These are phyloP conservation scores for Prunus salicina DNA, from an alignment of 306 rosid genomes.

Conservation along the genomic window DNA sequence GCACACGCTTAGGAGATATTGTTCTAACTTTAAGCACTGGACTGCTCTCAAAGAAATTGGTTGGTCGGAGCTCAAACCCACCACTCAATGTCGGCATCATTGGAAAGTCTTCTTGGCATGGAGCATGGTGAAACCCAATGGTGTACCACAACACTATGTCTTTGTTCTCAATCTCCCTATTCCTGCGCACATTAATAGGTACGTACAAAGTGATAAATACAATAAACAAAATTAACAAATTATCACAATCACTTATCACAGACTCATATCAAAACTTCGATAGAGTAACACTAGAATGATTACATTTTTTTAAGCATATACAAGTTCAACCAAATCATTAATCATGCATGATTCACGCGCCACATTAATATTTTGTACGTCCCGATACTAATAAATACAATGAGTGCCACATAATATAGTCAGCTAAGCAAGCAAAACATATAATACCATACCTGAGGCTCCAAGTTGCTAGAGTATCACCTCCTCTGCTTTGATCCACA, in stretches of 20 bases:
- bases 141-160: slow-evolving; percentile 47
- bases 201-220: neutral
- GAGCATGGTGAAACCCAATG: slow-evolving; percentile 56
- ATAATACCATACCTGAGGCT: slow-evolving; percentile 23
- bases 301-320: neutral
- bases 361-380: no score
- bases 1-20: slow-evolving; percentile 20
- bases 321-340: neutral
- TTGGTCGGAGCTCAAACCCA: slow-evolving; percentile 54
- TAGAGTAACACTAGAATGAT: no score
- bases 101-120: slow-evolving; percentile 65
- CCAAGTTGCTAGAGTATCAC: slow-evolving; percentile 53
- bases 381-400: no score
- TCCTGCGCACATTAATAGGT: neutral
- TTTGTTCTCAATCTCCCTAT: slow-evolving; percentile 12
- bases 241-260: neutral
- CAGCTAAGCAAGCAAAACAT: neutral
- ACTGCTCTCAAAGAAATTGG: slow-evolving; percentile 67
- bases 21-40: slow-evolving; percentile 46
- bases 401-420: neutral
- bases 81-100: slow-evolving; percentile 49
- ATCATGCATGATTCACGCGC: neutral
- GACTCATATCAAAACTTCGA: no score
- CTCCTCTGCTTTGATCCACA: slow-evolving; percentile 56
- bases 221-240: neutral